Percentiles rank a stretch among this genome's conserved stretches.
phyloP scores from a whole-genome alignment of 441 rosid genomes.

The Manihot esculenta region DNA sequence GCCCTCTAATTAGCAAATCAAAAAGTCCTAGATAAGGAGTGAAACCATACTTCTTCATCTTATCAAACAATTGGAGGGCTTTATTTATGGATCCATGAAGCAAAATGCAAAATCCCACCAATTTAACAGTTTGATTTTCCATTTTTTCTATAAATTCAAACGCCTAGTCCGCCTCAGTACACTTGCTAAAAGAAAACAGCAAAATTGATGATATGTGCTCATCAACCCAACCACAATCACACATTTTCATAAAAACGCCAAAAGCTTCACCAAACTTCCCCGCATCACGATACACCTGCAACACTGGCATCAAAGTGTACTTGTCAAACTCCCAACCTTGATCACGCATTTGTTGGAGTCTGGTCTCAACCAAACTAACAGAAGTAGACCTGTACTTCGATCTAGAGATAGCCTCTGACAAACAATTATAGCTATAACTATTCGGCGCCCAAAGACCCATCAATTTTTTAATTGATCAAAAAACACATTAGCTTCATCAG shows the following conservation, averaged over 20 bases:
- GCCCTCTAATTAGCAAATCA: conserved; percentile 73
- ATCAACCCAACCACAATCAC: conserved; percentile 65
- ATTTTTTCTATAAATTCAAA: conserved; percentile 67
- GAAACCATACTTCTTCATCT: conserved; percentile 57
- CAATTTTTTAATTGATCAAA: conserved; percentile 62
- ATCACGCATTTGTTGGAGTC: conserved; percentile 65
- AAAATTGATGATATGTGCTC: conserved; percentile 54
- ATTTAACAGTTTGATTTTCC: conserved; percentile 45
- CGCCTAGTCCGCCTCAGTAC: conserved; percentile 74
- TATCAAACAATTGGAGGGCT: conserved; percentile 61
- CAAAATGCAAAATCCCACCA: conserved; percentile 59
- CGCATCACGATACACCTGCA: conserved; percentile 63
- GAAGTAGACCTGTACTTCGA: conserved; percentile 46
- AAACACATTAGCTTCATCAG: conserved; percentile 61
- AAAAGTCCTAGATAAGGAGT: conserved; percentile 52
- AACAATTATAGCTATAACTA: conserved; percentile 71
- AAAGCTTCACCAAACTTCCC: conserved; percentile 55
- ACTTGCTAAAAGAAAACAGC: conserved; percentile 61
- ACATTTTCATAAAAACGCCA: conserved; percentile 54
- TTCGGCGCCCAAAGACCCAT: conserved; percentile 68
- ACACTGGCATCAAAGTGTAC: conserved; percentile 72
- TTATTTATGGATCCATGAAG: conserved; percentile 78
- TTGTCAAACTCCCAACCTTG: conserved; percentile 56
- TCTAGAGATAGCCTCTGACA: conserved; percentile 67
- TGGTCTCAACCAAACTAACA: conserved; percentile 59